Percentiles rank a stretch among this genome's conserved stretches.
phyloP scores from a whole-genome alignment of 1,284 basidiomycete species.

The Sutorius eximius region DNA sequence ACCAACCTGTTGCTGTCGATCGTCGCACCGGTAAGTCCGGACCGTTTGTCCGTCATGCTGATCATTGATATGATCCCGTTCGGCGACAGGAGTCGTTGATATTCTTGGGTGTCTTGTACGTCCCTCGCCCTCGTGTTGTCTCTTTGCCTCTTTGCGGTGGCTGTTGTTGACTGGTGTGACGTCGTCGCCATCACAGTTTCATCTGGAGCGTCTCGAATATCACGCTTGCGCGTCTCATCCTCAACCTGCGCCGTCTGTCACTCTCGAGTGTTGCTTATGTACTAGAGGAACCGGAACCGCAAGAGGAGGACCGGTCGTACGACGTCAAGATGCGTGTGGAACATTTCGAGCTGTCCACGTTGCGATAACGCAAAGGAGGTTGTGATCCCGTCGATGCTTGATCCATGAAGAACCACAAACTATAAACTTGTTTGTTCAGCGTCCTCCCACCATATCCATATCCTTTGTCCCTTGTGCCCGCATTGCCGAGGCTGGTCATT shows the following conservation, averaged over 20 bases:
- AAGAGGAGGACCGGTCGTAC: background rate
- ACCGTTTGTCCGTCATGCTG: background rate
- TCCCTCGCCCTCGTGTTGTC: background rate
- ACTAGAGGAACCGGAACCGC: too few species aligned
- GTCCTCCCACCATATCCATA: too few species aligned
- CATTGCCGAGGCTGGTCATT: too few species aligned
- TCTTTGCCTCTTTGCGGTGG: background rate
- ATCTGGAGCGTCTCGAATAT: slow-evolving; percentile 41
- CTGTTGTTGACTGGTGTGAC: slow-evolving; percentile 2
- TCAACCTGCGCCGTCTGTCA: slow-evolving; percentile 37
- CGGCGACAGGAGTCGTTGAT: slow-evolving; percentile 27
- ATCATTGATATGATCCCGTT: background rate
- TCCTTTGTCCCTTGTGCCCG: too few species aligned
- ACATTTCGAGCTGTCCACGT: slow-evolving; percentile 6
- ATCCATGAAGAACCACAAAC: too few species aligned
- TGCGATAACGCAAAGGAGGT: background rate
- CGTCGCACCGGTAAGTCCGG: slow-evolving; percentile 30
- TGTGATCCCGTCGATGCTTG: too few species aligned
- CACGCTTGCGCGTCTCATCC: slow-evolving; percentile 39
- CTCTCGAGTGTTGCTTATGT: too few species aligned
- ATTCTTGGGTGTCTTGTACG: slow-evolving; percentile 34
- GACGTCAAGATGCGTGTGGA: background rate
- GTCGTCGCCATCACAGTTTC: slow-evolving; percentile 32
- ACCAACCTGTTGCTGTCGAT: slow-evolving; percentile 31
- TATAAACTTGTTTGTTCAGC: too few species aligned